Conservation (phyloP, 148 eudicot genomes). For the Dysphania ambrosioides region DNA sequence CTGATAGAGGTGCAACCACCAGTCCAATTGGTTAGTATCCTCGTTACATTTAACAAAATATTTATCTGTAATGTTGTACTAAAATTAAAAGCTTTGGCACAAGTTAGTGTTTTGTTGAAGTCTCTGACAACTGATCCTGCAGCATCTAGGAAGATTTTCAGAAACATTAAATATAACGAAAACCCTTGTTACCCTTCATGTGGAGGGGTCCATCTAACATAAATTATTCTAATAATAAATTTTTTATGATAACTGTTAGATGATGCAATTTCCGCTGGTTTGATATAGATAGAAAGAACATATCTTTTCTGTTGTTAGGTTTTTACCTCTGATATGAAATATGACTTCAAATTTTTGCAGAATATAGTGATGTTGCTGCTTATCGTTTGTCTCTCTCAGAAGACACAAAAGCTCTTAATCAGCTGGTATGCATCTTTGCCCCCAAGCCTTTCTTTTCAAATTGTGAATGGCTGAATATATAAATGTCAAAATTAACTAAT, state of each 20-base stretch:
- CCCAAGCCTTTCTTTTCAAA: background rate
- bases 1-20: conserved; percentile 79
- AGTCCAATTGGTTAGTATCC: conserved; percentile 82
- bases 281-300: background rate
- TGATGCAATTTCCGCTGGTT: background rate
- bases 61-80: background rate
- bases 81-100: background rate
- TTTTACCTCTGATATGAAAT: background rate
- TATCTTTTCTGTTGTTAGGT: background rate
- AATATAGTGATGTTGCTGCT: conserved; percentile 92
- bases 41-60: background rate
- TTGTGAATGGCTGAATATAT: background rate
- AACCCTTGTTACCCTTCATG: no score
- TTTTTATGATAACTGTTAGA: background rate
- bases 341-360: conserved; percentile 35
- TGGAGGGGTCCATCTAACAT: background rate
- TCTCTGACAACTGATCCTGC: background rate
- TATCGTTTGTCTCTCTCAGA: conserved; percentile 91
- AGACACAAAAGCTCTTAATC: conserved; percentile 98
- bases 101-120: background rate
- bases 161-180: no score
- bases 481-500: background rate
- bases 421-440: conserved; percentile 53
- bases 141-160: background rate
- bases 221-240: background rate